Conservation (phyloP, 1,139 yeast species). For the Yamadazyma kanchanaburiensis region DNA sequence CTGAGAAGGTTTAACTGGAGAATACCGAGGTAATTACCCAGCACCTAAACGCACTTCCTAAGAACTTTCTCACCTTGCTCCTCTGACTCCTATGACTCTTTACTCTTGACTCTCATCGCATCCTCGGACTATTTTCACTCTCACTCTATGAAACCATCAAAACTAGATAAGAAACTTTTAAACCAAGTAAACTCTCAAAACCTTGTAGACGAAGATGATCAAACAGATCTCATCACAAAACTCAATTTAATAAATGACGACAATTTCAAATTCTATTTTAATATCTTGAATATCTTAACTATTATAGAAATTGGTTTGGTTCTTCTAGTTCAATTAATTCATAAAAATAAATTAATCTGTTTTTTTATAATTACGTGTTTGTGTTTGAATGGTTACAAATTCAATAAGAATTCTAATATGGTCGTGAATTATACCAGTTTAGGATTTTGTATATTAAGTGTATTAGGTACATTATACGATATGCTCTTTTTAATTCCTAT, state of each 20-base stretch:
- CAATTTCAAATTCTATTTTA: slow-evolving; percentile 7
- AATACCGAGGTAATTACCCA: too few relatives aligned
- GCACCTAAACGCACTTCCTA: too few relatives aligned
- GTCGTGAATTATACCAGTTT: slow-evolving; percentile 1
- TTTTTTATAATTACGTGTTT: not conserved
- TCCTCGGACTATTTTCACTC: too few relatives aligned
- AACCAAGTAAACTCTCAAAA: slow-evolving; percentile 7
- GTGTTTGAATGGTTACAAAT: slow-evolving; percentile 1
- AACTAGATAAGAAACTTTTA: slow-evolving; percentile 12
- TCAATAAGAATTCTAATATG: slow-evolving; percentile 1
- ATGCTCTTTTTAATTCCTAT: slow-evolving; percentile 13
- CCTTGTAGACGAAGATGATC: slow-evolving; percentile 20
- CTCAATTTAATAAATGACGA: slow-evolving; percentile 9
- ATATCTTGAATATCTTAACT: slow-evolving; percentile 7
- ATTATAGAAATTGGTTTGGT: slow-evolving; percentile 4
- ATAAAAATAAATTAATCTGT: not conserved
- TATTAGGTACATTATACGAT: slow-evolving; percentile 1
- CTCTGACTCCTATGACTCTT: too few relatives aligned
- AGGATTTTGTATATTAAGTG: slow-evolving; percentile 1
- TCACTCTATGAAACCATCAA: slow-evolving; percentile 9
- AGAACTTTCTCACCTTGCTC: too few relatives aligned
- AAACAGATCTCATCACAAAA: slow-evolving; percentile 15
- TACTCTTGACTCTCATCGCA: too few relatives aligned
- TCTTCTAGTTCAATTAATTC: slow-evolving; percentile 2
- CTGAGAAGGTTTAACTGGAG: too few relatives aligned